A percentile compares a stretch with the other conserved stretches of the same genome.
Conservation (phyloP, 371 early-diverging fungal species). For the Chytridium lagenaria region DNA sequence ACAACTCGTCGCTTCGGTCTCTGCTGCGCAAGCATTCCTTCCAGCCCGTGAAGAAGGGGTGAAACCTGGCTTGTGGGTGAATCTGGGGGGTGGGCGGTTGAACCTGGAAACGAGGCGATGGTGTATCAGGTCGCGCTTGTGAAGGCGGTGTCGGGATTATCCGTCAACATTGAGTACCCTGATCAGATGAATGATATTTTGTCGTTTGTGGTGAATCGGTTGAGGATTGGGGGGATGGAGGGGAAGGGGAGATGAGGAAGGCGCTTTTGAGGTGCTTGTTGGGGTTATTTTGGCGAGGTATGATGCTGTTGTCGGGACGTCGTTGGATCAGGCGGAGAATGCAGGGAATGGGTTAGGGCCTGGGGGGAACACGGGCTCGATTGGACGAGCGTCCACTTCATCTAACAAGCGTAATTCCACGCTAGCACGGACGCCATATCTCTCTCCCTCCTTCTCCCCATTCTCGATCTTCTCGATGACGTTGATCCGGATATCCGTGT, state of each 20-base stretch:
- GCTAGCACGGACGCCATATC: slow-evolving; percentile 3
- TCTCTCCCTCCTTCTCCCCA: slow-evolving; percentile 8
- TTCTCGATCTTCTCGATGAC: slow-evolving; percentile 10
- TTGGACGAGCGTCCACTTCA: too few relatives aligned
- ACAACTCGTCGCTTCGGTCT: slow-evolving; percentile 42
- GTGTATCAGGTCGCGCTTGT: slow-evolving; percentile 59
- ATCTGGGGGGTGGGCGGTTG: too few relatives aligned
- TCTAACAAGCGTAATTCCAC: background rate
- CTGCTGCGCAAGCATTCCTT: background rate
- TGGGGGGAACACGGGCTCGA: too few relatives aligned
- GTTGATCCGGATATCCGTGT: slow-evolving; percentile 6
- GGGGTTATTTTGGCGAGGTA: background rate
- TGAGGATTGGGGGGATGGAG: slow-evolving; percentile 44
- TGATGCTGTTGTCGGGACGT: background rate
- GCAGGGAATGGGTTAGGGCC: too few relatives aligned
- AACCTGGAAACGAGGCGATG: too few relatives aligned
- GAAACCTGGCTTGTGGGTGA: too few relatives aligned
- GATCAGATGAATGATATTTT: slow-evolving; percentile 85
- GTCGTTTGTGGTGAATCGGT: slow-evolving; percentile 70
- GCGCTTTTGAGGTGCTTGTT: background rate
- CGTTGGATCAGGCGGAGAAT: too few relatives aligned
- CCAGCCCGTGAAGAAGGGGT: too few relatives aligned
- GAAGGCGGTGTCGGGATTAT: slow-evolving; percentile 70
- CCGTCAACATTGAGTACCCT: slow-evolving; percentile 79
- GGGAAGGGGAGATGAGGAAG: background rate